A percentile compares a stretch with the other conserved stretches of the same genome.
These are phyloP conservation scores for Parascedosporium putredinis DNA, from an alignment of 2,329 filamentous ascomycete species.

Conservation along the genomic window DNA sequence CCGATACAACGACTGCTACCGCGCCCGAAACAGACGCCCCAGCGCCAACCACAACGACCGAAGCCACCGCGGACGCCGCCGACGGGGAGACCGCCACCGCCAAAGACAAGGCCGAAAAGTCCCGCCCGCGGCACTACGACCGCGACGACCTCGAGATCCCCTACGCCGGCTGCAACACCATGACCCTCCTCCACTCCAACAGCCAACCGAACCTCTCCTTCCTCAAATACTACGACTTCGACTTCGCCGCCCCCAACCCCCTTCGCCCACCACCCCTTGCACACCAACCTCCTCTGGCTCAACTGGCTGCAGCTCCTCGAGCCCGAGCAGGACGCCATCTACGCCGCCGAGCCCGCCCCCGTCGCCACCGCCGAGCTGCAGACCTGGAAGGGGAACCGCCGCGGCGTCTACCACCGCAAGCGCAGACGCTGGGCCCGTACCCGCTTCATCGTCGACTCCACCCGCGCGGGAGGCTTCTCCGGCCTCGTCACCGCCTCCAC, in stretches of 20 bases:
- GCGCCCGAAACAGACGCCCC: not conserved
- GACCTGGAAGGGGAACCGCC: conserved; percentile 68
- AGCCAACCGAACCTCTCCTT: conserved; percentile 79
- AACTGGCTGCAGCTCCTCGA: conserved; percentile 87
- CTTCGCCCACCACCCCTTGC: conserved; percentile 64
- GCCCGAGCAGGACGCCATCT: conserved; percentile 64
- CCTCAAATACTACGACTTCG: conserved; percentile 83
- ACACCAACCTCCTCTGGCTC: conserved; percentile 69
- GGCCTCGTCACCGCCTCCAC: conserved; percentile 72
- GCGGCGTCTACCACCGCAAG: conserved; percentile 83
- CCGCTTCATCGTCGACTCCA: conserved; percentile 61
- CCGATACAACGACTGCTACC: conserved; percentile 3
- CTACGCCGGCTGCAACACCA: conserved; percentile 61
- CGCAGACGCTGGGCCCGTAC: conserved; percentile 69
- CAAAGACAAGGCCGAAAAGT: conserved; percentile 16
- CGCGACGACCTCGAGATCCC: conserved; percentile 49
- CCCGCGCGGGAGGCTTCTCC: conserved; percentile 66
- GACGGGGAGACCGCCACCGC: conserved; percentile 15
- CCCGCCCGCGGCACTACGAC: conserved; percentile 9
- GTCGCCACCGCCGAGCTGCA: conserved; percentile 52
- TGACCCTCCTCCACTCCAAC: conserved; percentile 72
- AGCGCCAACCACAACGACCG: not conserved
- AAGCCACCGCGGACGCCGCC: conserved; percentile 5
- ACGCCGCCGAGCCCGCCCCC: conserved; percentile 52
- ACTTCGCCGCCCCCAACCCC: conserved; percentile 52